Base-by-base conservation (phyloP, 345 rosid species). In the Draba incana region DNA sequence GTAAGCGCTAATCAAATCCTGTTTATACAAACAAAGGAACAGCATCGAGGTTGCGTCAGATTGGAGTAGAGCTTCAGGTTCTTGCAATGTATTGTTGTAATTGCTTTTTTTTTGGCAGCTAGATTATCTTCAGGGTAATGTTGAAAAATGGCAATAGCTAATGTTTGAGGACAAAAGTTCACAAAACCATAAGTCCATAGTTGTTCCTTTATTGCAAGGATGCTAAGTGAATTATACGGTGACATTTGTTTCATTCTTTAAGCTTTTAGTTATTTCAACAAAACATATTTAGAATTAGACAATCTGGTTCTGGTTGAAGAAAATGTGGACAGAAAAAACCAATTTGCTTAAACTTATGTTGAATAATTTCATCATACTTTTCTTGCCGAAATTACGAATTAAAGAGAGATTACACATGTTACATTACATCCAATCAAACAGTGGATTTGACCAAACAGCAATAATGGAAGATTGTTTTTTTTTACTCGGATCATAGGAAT, bases 1-100 rank as follows among this genome's bases (percentile, higher is more conserved):
- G 58, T 87, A 72, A 68, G 24, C 58, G 45, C 35, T 41, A 24
- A 42, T 10, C 28, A 33, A 31, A 24, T 50, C 31, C 55, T 56
- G 6, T 41, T 7, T 43, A 3, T 0, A 15, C 1, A 20, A 15
- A 62, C 20, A 45, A 44, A 35, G 41, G 55, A 58, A 24, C 50
- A 27, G 27, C n/a, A 41, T n/a, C 2, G 37, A 66, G 48, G 44
- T 33, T 25, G 72, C 67, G 12, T 58, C 66, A 66, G 62, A 58
- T 66, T 62, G 62, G 62, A 51, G 62, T 14, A 43, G 60, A 66
- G 31, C 30, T 35, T 73, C 62, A 43, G 41, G 52, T 42, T 55
- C 20, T 38, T 49, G 41, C 66, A 57, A 42, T 50, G 31, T 50
- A 42, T 49, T 73, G 41, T 59, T 49, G 42, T 64, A 49, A 41